Conservation (phyloP, 2,329 filamentous ascomycete species). For the Ascochyta fabae region DNA sequence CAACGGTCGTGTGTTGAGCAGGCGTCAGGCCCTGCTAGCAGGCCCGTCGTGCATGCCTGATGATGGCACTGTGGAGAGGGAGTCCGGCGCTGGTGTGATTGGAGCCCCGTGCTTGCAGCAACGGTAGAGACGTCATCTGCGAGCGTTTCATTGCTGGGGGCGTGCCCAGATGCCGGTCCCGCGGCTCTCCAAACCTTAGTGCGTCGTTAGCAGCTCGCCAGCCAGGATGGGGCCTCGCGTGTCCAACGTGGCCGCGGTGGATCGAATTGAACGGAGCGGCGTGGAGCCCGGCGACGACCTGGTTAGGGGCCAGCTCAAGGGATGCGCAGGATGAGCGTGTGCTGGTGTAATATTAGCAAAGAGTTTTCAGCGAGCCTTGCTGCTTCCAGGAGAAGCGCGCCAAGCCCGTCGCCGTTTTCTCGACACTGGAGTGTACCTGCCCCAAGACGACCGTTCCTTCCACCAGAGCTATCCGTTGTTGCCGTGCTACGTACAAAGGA, state of each 20-base stretch:
- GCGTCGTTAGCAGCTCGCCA: slow-evolving; percentile 19
- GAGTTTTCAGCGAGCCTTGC: slow-evolving; percentile 18
- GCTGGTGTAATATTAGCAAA: slow-evolving; percentile 19
- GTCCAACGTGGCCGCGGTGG: slow-evolving; percentile 10
- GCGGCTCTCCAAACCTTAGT: slow-evolving; percentile 21
- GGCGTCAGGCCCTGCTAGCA: slow-evolving; percentile 8
- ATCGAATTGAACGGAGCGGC: slow-evolving; percentile 23
- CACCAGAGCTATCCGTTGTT: slow-evolving; percentile 16
- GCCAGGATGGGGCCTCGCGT: slow-evolving; percentile 21
- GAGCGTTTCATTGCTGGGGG: slow-evolving; percentile 23
- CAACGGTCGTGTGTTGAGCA: slow-evolving; percentile 10
- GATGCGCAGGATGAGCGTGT: slow-evolving; percentile 17
- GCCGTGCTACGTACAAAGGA: slow-evolving; percentile 19
- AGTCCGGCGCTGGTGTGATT: slow-evolving; percentile 18
- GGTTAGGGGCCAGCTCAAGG: slow-evolving; percentile 17
- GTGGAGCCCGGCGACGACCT: slow-evolving; percentile 20
- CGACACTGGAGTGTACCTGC: slow-evolving; percentile 20
- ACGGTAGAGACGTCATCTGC: slow-evolving; percentile 29
- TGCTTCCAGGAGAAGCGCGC: slow-evolving; percentile 21
- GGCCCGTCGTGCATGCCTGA: slow-evolving; percentile 19
- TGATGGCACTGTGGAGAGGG: slow-evolving; percentile 22
- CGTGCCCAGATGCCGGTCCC: slow-evolving; percentile 16
- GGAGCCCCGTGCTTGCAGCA: slow-evolving; percentile 15
- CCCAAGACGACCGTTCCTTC: slow-evolving; percentile 20
- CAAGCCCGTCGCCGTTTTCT: slow-evolving; percentile 25